phyloP scores from a whole-genome alignment of 2,329 filamentous ascomycete genomes.

The Fusarium caatingaense region DNA sequence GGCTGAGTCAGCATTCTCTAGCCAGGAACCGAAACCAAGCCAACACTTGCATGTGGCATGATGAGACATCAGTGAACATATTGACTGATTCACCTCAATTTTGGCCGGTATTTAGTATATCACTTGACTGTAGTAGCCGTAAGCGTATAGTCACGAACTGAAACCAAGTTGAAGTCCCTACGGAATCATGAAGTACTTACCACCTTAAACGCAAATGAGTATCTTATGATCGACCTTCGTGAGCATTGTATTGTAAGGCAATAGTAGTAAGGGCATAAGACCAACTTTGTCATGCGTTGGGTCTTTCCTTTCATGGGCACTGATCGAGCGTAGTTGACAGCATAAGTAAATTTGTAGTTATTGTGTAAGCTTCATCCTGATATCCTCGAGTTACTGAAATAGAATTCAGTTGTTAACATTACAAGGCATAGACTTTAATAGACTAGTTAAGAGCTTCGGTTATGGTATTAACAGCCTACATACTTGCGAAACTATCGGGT shows the following conservation, averaged over 20 bases:
- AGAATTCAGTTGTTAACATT: neutral
- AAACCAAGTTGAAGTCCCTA: neutral
- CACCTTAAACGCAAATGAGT: neutral
- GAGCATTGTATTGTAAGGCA: neutral
- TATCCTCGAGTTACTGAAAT: neutral
- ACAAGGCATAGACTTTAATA: neutral
- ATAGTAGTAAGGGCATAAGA: too few relatives aligned
- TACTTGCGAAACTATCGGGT: neutral
- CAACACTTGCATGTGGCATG: neutral
- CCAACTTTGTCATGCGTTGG: neutral
- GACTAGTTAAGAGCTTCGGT: neutral
- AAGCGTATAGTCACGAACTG: neutral
- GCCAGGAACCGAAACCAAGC: slow-evolving; percentile 6
- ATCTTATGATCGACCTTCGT: neutral
- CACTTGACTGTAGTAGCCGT: neutral
- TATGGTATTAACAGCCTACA: neutral
- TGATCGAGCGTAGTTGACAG: neutral
- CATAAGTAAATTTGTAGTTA: neutral
- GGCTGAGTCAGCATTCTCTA: slow-evolving; percentile 7
- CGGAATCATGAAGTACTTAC: neutral
- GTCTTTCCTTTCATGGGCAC: too few relatives aligned
- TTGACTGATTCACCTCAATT: neutral
- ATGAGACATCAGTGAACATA: neutral
- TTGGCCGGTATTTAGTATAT: neutral
- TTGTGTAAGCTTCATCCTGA: neutral